Percentiles rank a stretch among this genome's conserved stretches.
phyloP scores from a whole-genome alignment of 1,139 yeast species.

The Scheffersomyces cryptocercus region DNA sequence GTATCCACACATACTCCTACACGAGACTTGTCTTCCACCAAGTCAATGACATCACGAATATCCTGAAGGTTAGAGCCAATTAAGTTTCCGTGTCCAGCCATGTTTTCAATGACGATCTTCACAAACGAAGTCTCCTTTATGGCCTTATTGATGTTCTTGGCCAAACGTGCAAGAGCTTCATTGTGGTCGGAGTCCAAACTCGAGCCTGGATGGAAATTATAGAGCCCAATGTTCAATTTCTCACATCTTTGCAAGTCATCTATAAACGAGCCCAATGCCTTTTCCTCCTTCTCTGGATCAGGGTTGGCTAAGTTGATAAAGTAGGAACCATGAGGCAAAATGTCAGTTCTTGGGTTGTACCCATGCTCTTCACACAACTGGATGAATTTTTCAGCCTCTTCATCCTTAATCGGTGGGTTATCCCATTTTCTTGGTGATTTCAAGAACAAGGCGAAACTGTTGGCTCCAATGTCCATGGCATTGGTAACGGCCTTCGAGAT shows the following conservation, averaged over 20 bases:
- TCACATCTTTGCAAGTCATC: slow-evolving; percentile 92
- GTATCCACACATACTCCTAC: slow-evolving; percentile 96
- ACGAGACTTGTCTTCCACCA: slow-evolving; percentile 74
- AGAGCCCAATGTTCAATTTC: slow-evolving; percentile 75
- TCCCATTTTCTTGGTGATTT: slow-evolving; percentile 93
- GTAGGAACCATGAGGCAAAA: slow-evolving; percentile 93
- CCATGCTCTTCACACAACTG: slow-evolving; percentile 59
- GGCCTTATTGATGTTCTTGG: slow-evolving; percentile 77
- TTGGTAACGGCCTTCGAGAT: slow-evolving; percentile 74
- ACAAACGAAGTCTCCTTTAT: slow-evolving; percentile 73
- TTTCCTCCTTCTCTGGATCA: slow-evolving; percentile 72
- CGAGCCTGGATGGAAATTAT: slow-evolving; percentile 96
- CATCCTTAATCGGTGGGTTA: slow-evolving; percentile 69
- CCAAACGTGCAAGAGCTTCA: slow-evolving; percentile 65
- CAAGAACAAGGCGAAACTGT: slow-evolving; percentile 86
- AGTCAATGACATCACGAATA: slow-evolving; percentile 67
- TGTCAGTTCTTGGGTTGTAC: slow-evolving; percentile 73
- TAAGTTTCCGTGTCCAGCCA: slow-evolving; percentile 96
- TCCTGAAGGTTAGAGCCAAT: slow-evolving; percentile 85
- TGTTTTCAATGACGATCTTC: slow-evolving; percentile 87
- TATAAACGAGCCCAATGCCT: slow-evolving; percentile 75
- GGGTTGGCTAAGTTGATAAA: slow-evolving; percentile 92
- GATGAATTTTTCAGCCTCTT: slow-evolving; percentile 68
- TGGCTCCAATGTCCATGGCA: slow-evolving; percentile 76
- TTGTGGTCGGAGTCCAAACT: slow-evolving; percentile 71